These are phyloP conservation scores for Puccinia hordei DNA, from an alignment of 1,284 basidiomycete genomes.

Conservation along the genomic window DNA sequence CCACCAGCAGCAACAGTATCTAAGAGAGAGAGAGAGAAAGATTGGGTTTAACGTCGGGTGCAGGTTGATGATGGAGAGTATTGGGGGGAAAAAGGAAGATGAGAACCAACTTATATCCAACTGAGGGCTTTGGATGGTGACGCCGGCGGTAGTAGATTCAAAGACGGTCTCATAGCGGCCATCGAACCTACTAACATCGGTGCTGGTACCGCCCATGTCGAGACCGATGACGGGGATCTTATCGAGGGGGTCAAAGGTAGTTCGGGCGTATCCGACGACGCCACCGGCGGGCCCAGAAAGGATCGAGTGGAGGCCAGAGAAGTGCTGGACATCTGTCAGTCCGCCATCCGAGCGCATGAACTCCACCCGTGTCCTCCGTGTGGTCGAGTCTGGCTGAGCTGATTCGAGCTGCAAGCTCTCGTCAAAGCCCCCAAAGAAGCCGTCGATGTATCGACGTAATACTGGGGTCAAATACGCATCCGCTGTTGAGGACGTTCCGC, in stretches of 20 bases:
- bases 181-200: slow-evolving; percentile 83
- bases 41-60: no score
- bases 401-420: slow-evolving; percentile 67
- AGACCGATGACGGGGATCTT: slow-evolving; percentile 76
- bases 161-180: slow-evolving; percentile 83
- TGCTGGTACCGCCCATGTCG: slow-evolving; percentile 83
- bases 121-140: slow-evolving; percentile 84
- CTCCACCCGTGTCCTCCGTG: slow-evolving; percentile 60
- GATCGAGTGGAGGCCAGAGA: slow-evolving; percentile 84
- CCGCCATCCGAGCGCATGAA: slow-evolving; percentile 89
- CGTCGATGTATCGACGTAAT: slow-evolving; percentile 79
- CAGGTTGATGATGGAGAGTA: no score
- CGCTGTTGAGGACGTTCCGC: slow-evolving; percentile 86
- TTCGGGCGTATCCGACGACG: slow-evolving; percentile 82
- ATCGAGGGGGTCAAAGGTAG: slow-evolving; percentile 73
- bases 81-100: background rate
- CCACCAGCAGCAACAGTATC: slow-evolving; percentile 75
- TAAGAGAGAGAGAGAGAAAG: background rate
- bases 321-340: slow-evolving; percentile 78
- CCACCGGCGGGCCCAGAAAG: slow-evolving; percentile 85
- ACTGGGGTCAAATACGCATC: slow-evolving; percentile 97
- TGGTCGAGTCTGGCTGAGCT: slow-evolving; percentile 46
- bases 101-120: slow-evolving; percentile 56
- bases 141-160: slow-evolving; percentile 86
- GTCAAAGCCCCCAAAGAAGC: slow-evolving; percentile 88